phyloP scores from a whole-genome alignment of 495 filamentous ascomycete genomes.

The Cercophora newfieldiana region DNA sequence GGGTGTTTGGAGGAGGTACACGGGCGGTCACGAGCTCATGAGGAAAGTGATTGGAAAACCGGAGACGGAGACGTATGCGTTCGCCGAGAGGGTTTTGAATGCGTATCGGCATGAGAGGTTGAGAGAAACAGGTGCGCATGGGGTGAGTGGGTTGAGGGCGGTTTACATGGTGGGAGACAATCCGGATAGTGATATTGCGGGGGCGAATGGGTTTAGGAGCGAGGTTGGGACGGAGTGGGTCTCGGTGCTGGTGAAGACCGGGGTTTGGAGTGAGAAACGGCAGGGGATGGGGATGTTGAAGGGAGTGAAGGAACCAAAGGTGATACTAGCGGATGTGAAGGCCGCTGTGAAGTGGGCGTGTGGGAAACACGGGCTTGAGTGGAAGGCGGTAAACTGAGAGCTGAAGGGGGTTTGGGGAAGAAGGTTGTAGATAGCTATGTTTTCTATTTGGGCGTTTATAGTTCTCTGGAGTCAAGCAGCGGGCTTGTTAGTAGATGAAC shows the following conservation, averaged over 20 bases:
- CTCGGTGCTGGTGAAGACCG: conserved; percentile 80
- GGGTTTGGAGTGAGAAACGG: conserved; percentile 64
- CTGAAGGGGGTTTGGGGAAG: background rate
- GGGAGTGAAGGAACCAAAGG: conserved; percentile 46
- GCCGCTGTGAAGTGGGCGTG: conserved; percentile 46
- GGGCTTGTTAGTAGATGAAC: too few relatives aligned
- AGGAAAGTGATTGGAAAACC: conserved; percentile 85
- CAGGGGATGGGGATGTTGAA: conserved; percentile 34
- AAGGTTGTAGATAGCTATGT: background rate
- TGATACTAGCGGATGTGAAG: conserved; percentile 63
- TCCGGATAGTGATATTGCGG: conserved; percentile 84
- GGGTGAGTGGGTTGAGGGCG: conserved; percentile 47
- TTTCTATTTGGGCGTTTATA: background rate
- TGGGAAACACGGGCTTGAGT: conserved; percentile 28
- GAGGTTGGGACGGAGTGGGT: conserved; percentile 69
- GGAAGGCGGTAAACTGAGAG: conserved; percentile 39
- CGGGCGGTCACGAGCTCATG: conserved; percentile 60
- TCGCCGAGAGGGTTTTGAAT: conserved; percentile 72
- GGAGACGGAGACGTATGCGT: conserved; percentile 70
- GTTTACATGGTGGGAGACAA: conserved; percentile 99
- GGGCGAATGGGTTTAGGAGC: conserved; percentile 78
- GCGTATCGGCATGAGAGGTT: conserved; percentile 55
- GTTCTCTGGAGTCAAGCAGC: too few relatives aligned
- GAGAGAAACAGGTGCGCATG: conserved; percentile 30
- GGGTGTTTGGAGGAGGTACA: conserved; percentile 74